phyloP scores from a whole-genome alignment of 2,329 filamentous ascomycete genomes.

The Rasamsonia emersonii region DNA sequence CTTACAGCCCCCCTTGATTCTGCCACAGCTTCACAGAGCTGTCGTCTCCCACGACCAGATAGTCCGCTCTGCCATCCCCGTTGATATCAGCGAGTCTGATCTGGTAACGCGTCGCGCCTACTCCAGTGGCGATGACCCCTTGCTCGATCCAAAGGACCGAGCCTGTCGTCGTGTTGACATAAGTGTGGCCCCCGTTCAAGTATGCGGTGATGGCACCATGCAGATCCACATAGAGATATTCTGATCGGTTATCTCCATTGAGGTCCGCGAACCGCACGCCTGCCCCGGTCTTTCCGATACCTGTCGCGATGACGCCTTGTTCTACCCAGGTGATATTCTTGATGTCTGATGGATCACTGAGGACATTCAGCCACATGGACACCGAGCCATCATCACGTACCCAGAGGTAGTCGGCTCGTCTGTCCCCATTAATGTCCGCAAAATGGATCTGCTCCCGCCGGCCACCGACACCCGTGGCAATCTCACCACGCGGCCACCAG shows the following conservation, averaged over 20 bases:
- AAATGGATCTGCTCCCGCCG: slow-evolving; percentile 3
- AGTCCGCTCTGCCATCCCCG: too few relatives aligned
- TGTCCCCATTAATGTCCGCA: slow-evolving; percentile 6
- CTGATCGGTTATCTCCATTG: slow-evolving; percentile 6
- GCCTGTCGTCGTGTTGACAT: not conserved
- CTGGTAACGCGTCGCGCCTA: not conserved
- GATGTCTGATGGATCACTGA: not conserved
- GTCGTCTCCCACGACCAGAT: too few relatives aligned
- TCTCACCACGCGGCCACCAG: slow-evolving; percentile 2
- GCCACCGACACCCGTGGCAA: slow-evolving; percentile 4
- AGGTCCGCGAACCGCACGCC: slow-evolving; percentile 8
- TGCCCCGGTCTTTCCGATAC: slow-evolving; percentile 1
- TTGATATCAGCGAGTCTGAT: not conserved
- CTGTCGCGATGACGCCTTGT: slow-evolving; percentile 7
- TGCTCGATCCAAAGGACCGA: slow-evolving; percentile 2
- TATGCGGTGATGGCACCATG: slow-evolving; percentile 4
- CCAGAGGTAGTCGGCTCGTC: slow-evolving; percentile 4
- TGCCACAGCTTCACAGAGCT: too few relatives aligned
- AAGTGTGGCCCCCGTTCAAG: slow-evolving; percentile 1
- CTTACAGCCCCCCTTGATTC: too few relatives aligned
- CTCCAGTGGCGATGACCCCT: slow-evolving; percentile 7
- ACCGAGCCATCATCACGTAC: slow-evolving; percentile 5
- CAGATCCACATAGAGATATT: slow-evolving; percentile 6
- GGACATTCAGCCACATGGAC: slow-evolving; percentile 2
- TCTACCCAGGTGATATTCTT: slow-evolving; percentile 1